phyloP scores from a whole-genome alignment of 306 rosid genomes.

The Cucurbita pepo region DNA sequence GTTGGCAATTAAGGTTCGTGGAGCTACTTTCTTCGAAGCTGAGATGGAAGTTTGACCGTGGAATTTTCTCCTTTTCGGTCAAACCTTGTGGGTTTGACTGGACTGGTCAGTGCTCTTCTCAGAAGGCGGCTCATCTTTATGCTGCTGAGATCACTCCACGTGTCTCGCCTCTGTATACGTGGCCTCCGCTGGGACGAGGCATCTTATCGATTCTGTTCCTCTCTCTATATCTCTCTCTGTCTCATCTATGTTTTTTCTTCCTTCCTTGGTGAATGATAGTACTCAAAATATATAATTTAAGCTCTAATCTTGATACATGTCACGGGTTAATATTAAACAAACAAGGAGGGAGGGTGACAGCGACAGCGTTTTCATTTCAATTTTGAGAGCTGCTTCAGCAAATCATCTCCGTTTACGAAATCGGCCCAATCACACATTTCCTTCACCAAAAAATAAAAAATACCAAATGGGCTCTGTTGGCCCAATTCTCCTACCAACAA shows the following conservation, averaged over 20 bases:
- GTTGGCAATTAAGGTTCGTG: not conserved
- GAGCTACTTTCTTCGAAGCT: conserved; percentile 47
- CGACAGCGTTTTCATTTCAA: not conserved
- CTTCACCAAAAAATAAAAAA: not conserved
- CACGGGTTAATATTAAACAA: not conserved
- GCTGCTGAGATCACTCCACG: not conserved
- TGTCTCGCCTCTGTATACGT: not conserved
- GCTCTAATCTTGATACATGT: not conserved
- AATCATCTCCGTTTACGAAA: not conserved
- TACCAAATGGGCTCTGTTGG: not conserved
- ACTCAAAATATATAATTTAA: not conserved
- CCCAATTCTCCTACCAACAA: not conserved
- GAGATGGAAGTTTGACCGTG: conserved; percentile 55
- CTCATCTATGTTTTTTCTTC: not conserved
- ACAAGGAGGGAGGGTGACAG: not conserved
- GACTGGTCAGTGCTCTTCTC: conserved; percentile 17
- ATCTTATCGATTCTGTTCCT: not conserved
- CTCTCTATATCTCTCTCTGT: not conserved
- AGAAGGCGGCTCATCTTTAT: conserved; percentile 6
- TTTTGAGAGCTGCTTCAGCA: not conserved
- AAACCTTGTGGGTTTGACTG: conserved; percentile 83
- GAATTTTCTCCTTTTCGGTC: conserved; percentile 38
- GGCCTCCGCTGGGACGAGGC: not conserved
- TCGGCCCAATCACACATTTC: not conserved
- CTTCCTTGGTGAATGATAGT: too few species aligned